phyloP scores from a whole-genome alignment of 2,329 filamentous ascomycete species.

The Alternaria sp. region DNA sequence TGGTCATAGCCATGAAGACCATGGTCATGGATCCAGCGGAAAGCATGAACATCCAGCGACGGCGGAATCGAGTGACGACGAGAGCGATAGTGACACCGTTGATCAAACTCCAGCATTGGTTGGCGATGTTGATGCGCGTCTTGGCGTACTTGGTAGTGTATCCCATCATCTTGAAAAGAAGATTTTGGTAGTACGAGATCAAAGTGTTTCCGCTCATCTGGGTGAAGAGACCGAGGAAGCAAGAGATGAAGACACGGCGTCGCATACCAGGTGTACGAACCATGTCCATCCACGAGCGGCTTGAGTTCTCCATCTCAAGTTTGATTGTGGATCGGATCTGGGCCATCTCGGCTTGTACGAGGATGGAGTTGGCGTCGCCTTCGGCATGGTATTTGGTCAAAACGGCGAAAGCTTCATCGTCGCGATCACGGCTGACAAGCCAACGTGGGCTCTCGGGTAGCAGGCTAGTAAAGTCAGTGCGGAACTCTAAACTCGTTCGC shows the following conservation, averaged over 20 bases:
- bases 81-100: constrained; percentile 49
- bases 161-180: constrained; percentile 49
- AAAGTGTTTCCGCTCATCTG: constrained; percentile 51
- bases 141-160: constrained; percentile 46
- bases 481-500: not conserved
- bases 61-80: constrained; percentile 50
- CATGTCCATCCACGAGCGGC: constrained; percentile 61
- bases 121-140: constrained; percentile 51
- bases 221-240: constrained; percentile 47
- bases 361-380: constrained; percentile 45
- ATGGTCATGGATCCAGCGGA: constrained; percentile 59
- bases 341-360: constrained; percentile 63
- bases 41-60: constrained; percentile 55
- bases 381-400: constrained; percentile 53
- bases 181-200: constrained; percentile 46
- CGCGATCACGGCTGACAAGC: constrained; percentile 57
- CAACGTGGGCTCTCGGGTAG: constrained; percentile 55
- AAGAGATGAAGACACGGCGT: constrained; percentile 40
- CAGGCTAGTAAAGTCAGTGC: constrained; percentile 28
- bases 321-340: constrained; percentile 66
- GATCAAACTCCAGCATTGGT: constrained; percentile 52
- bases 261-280: constrained; percentile 55
- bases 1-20: constrained; percentile 64
- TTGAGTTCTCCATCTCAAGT: constrained; percentile 61
- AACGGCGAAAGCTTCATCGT: constrained; percentile 52